Base-by-base conservation (phyloP, 495 filamentous ascomycete genomes). In the Trichoderma asperelloides region DNA sequence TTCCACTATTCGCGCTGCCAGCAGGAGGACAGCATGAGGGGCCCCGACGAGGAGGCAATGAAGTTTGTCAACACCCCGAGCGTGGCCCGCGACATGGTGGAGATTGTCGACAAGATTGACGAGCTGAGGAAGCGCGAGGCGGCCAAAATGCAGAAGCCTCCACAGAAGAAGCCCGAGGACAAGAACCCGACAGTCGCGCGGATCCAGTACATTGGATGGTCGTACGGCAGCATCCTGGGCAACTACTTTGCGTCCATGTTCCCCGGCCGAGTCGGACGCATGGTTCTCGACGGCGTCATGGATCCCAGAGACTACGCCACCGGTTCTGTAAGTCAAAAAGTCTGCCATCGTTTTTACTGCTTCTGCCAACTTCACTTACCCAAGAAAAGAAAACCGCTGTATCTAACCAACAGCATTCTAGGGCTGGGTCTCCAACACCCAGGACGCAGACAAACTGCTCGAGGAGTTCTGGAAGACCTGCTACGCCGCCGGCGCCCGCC, bases 201-300 rank as follows among this genome's bases (percentile, higher is more conserved):
- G 43, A 68, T 87, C 6, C 73, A 84, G 49, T 89, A 85, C 68
- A 84, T 85, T 82, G 86, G 86, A 0, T 77, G 86, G 21, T 86
- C 83, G 1, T 88, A 89, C 69, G 87, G 86, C 1, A 86, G 85
- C 1, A 65, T 85, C 8, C 74, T 88, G 0, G 87, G 86, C 3
- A 76, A 82, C 67, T 86, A 71, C 23, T 81, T 81, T 64, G 77
- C 78, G 5, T 73, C 76, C 9, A 78, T 80, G 77, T 79, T 75
- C 65, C 78, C 79, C 11, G 77, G 76, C 49, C 73, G 78, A 2
- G 76, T 81, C 2, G 78, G 75, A 0, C 72, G 77, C 47, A 71
- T 79, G 68, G 70, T 78, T 9, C 66, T 80, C 0, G 78, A 80
- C 49, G 76, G 70, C n/a, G 72, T 79, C 4, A 75, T 72, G 5